These are phyloP conservation scores for Metarhizium guizhouense DNA, from an alignment of 2,329 filamentous ascomycete species.

Conservation along the genomic window DNA sequence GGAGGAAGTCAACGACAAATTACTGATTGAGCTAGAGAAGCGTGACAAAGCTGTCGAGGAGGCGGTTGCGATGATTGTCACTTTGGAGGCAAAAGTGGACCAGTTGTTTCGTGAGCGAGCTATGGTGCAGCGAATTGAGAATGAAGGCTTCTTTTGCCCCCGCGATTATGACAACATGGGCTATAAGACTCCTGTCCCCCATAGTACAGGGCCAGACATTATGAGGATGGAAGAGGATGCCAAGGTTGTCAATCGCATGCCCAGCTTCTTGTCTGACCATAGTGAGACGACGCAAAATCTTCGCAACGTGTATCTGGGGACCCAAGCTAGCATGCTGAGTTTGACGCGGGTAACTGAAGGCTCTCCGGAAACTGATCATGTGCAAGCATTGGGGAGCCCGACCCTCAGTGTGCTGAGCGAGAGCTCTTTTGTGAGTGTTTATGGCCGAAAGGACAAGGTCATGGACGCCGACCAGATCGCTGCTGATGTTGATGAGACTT, in stretches of 20 bases:
- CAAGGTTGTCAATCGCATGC: slow-evolving; percentile 45
- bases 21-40: slow-evolving; percentile 54
- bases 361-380: slow-evolving; percentile 25
- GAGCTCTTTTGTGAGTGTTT: slow-evolving; percentile 58
- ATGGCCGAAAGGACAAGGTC: slow-evolving; percentile 35
- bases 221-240: slow-evolving; percentile 19
- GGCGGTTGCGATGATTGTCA: slow-evolving; percentile 60
- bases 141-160: slow-evolving; percentile 25
- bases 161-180: slow-evolving; percentile 22
- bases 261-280: slow-evolving; percentile 53
- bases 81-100: slow-evolving; percentile 51
- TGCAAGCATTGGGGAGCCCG: slow-evolving; percentile 42
- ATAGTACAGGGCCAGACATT: slow-evolving; percentile 10
- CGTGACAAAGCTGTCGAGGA: slow-evolving; percentile 63
- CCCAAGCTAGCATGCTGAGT: slow-evolving; percentile 38
- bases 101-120: slow-evolving; percentile 43
- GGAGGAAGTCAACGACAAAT: slow-evolving; percentile 47
- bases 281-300: slow-evolving; percentile 53
- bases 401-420: slow-evolving; percentile 57
- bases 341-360: slow-evolving; percentile 38
- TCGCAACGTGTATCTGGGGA: slow-evolving; percentile 48
- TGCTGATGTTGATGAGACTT: slow-evolving; percentile 20
- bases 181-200: slow-evolving; percentile 14
- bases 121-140: slow-evolving; percentile 42
- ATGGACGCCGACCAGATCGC: slow-evolving; percentile 14